Evolutionary conservation across 805 yeast genomes (phyloP), one percentile per base, ranked within the genome.

Genomic region (Wickerhamomyces sydowiorum): DNA sequence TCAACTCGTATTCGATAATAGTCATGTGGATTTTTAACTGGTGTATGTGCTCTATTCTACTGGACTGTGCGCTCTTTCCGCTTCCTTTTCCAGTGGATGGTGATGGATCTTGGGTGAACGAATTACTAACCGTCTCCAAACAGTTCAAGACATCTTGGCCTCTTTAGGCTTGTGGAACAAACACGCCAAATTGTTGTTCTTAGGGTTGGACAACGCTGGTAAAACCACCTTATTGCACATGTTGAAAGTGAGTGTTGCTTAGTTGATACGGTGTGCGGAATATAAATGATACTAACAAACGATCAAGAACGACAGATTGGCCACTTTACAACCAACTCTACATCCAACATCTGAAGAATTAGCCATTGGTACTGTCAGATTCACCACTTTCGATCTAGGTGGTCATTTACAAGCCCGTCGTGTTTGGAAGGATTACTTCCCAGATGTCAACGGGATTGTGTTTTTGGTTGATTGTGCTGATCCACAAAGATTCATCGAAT

Each of bases 351-450:
- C 96, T 21, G 99, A 93, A 68, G 99, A 93, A 65, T 77, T 93
- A 57, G 90, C 97, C 48, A 93, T 93, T 57, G 99, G 98, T 54
- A 84, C 86, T 54, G 95, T 91, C 48, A 83, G 91, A 65, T 93
- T 93, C 76, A 93, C 99, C 46, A 93, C 99, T 23, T 93, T 93
- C 58, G 99, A 93, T 66, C 76, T 93, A 55, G 99, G 99, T 67
- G 99, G 99, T 35, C 99, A 93, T 72, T 83, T 79, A 65, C 97
- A 91, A 70, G 98, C 99, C 38, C 90, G 99, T 71, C 88, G 99
- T 70, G 80, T 93, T 61, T 93, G 99, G 99, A 90, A 90, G 64
- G 98, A 93, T 65, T 93, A 93, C 67, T 93, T 93, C 83, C 99
- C 99, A 45, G 99, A 93, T 70, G 99, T 93, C 38, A 86, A 89